Percentiles rank a stretch among this genome's conserved stretches.
Conservation (phyloP, 164 flowering plant genomes). For the Dillenia suffruticosa region DNA sequence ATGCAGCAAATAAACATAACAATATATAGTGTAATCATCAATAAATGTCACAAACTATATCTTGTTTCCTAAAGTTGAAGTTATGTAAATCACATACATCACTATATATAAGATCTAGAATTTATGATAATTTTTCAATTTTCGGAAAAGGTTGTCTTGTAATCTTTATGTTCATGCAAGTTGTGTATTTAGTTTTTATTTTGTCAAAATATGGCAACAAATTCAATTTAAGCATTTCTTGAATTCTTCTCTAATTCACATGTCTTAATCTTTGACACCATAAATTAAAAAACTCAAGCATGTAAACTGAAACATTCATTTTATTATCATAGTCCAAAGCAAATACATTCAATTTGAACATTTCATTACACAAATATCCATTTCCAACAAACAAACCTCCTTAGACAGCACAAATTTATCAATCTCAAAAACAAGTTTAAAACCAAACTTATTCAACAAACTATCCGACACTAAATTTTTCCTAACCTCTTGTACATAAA, state of each 20-base stretch:
- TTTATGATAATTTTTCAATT: background rate
- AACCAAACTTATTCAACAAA: background rate
- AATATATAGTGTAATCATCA: constrained; percentile 5
- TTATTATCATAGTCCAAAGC: background rate
- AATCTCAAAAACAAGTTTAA: background rate
- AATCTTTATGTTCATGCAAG: background rate
- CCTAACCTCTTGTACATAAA: constrained; percentile 3
- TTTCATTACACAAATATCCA: constrained; percentile 6
- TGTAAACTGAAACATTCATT: background rate
- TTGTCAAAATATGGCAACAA: background rate
- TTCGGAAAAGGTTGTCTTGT: background rate
- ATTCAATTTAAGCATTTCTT: background rate
- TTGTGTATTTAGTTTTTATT: background rate
- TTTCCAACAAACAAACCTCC: constrained; percentile 1
- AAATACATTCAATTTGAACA: constrained; percentile 5
- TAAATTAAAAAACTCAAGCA: background rate
- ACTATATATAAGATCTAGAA: constrained; percentile 7
- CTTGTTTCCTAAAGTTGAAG: too few species aligned
- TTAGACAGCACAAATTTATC: constrained; percentile 2
- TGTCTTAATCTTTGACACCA: constrained; percentile 8
- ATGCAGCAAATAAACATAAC: background rate
- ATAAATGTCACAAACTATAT: background rate
- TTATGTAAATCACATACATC: constrained; percentile 3
- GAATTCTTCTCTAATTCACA: background rate
- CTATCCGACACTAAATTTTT: constrained; percentile 2